Evolutionary conservation across 345 rosid genomes (phyloP).

Genomic region (Physaria fendleri): DNA sequence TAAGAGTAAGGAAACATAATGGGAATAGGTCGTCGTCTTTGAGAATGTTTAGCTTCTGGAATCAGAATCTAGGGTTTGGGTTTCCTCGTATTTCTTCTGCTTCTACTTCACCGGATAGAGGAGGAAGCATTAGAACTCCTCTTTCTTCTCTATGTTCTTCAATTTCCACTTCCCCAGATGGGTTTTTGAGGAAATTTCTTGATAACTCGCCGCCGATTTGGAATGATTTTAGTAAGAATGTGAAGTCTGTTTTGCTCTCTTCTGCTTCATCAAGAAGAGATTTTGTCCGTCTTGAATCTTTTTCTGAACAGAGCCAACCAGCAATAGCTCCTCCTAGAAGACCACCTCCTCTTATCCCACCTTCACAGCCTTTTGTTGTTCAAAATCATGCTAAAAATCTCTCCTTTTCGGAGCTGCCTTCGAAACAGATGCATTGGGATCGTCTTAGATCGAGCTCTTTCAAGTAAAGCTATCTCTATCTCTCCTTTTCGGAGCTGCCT

Average conservation of each 20-base stretch:
- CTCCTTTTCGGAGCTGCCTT: too few species aligned
- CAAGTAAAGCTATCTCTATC: too few species aligned
- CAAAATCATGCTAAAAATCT: constrained; percentile 12
- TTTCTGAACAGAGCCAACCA: constrained; percentile 21
- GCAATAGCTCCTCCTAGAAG: constrained; percentile 23
- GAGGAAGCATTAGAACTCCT: constrained; percentile 6
- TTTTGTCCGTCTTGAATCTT: constrained; percentile 26
- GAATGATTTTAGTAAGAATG: constrained; percentile 26
- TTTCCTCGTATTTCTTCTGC: constrained; percentile 34
- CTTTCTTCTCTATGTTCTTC: constrained; percentile 33
- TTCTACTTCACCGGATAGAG: constrained; percentile 51
- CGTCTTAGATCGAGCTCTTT: too few species aligned
- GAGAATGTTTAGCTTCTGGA: constrained; percentile 28
- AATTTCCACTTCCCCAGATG: constrained; percentile 30
- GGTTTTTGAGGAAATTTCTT: constrained; percentile 11
- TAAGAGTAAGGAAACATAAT: constrained; percentile 12
- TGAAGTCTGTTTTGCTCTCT: constrained; percentile 33
- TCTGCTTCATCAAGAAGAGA: constrained; percentile 31
- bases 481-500: background rate
- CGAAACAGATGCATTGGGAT: too few species aligned
- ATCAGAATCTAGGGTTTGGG: constrained; percentile 22
- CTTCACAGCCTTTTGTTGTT: constrained; percentile 41
- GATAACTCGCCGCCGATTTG: constrained; percentile 25
- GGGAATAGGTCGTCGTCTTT: constrained; percentile 31
- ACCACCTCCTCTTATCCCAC: constrained; percentile 35